Percentiles rank a stretch among this genome's conserved stretches.
phyloP scores from a whole-genome alignment of 2,329 filamentous ascomycete species.

The Aureobasidium sp. region DNA sequence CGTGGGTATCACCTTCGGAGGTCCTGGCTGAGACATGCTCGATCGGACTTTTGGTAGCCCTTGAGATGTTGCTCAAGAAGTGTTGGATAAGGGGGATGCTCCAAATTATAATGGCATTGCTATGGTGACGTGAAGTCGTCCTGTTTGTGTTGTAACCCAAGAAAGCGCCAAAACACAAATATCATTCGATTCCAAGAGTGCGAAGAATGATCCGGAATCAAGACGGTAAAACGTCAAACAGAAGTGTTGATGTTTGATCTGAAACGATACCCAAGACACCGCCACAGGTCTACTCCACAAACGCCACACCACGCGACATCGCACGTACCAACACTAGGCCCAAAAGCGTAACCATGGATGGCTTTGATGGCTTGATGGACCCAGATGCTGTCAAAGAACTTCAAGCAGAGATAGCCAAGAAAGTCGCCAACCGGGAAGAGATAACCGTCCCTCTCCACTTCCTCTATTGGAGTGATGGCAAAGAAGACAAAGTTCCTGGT shows the following conservation, averaged over 20 bases:
- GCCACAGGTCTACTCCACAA: neutral
- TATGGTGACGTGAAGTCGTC: neutral
- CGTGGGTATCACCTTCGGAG: neutral
- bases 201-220: neutral
- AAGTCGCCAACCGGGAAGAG: neutral
- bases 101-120: neutral
- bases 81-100: neutral
- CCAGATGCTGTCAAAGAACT: neutral
- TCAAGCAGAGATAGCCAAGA: neutral
- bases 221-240: neutral
- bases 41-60: neutral
- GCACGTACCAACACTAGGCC: neutral
- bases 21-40: neutral
- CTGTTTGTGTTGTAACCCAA: neutral
- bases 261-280: neutral
- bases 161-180: neutral
- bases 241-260: neutral
- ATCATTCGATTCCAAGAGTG: neutral
- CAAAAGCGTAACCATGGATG: neutral
- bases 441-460: neutral
- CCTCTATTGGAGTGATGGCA: neutral
- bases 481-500: neutral
- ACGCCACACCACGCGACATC: neutral
- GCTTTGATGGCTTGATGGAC: neutral
- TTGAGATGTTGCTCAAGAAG: neutral